Evolutionary conservation across 352 stramenopile species (phyloP).

Genomic region (Phytophthora litchii): DNA sequence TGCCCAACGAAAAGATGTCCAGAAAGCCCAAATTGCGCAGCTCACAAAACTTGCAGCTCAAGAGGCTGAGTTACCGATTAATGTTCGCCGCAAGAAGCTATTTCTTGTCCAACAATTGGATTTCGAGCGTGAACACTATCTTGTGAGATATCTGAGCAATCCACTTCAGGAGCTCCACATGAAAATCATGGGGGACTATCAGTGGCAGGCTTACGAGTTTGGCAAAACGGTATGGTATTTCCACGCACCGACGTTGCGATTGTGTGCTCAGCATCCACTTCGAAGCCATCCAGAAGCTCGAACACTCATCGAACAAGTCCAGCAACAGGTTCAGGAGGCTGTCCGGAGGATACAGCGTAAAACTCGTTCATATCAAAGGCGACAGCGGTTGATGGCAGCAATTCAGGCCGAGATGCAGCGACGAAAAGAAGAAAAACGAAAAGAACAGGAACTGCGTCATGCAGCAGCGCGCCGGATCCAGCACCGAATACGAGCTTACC

Average conservation of each 20-base stretch:
- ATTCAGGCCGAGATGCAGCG: conserved; percentile 10
- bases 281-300: conserved; percentile 49
- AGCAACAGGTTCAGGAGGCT: conserved; percentile 47
- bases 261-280: conserved; percentile 67
- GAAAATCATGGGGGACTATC: conserved; percentile 49
- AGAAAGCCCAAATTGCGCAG: conserved; percentile 54
- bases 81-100: conserved; percentile 57
- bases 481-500: conserved; percentile 13
- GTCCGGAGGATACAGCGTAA: conserved; percentile 45
- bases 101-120: conserved; percentile 70
- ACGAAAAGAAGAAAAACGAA: conserved; percentile 17
- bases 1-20: conserved; percentile 56
- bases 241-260: conserved; percentile 33
- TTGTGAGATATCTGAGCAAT: conserved; percentile 47
- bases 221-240: conserved; percentile 69
- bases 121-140: conserved; percentile 57
- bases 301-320: conserved; percentile 46
- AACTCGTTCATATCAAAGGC: conserved; percentile 17
- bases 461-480: conserved; percentile 16
- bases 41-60: conserved; percentile 43
- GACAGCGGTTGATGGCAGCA: conserved; percentile 21
- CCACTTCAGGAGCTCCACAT: conserved; percentile 52
- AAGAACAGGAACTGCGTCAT: conserved; percentile 9
- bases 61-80: conserved; percentile 33
- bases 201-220: conserved; percentile 75